A percentile compares a stretch with the other conserved stretches of the same genome.
phyloP scores from a whole-genome alignment of 2,329 filamentous ascomycete species.

The Diaporthe sp. region DNA sequence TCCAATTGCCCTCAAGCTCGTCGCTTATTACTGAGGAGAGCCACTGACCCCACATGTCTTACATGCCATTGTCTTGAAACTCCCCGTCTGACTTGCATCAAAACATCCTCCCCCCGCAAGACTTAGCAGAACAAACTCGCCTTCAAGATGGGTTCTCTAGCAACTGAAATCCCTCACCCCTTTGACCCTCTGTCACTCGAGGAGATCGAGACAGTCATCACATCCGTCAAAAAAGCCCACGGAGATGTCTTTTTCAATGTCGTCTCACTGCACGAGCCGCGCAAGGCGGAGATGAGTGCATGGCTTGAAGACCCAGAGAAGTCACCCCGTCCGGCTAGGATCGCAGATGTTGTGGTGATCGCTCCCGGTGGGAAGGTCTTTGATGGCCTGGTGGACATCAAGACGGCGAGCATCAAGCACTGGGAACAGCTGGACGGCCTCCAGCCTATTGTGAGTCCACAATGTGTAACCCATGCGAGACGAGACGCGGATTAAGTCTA shows the following conservation, averaged over 20 bases:
- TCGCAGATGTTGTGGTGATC: slow-evolving; percentile 88
- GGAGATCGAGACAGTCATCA: slow-evolving; percentile 81
- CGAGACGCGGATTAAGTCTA: background rate
- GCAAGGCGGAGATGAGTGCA: slow-evolving; percentile 84
- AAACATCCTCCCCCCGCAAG: background rate
- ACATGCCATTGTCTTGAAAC: background rate
- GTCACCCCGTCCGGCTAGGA: slow-evolving; percentile 73
- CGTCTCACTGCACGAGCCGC: slow-evolving; percentile 85
- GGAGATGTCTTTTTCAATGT: slow-evolving; percentile 86
- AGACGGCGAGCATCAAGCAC: slow-evolving; percentile 72
- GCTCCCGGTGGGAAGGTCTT: slow-evolving; percentile 82
- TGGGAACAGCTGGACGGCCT: slow-evolving; percentile 84
- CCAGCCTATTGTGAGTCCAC: slow-evolving; percentile 77
- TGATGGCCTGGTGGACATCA: slow-evolving; percentile 84
- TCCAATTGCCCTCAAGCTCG: background rate
- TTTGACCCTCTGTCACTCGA: slow-evolving; percentile 80
- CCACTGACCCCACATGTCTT: background rate
- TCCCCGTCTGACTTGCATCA: background rate
- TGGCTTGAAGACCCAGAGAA: slow-evolving; percentile 79
- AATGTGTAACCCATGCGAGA: background rate
- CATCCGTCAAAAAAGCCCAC: slow-evolving; percentile 77
- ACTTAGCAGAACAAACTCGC: background rate
- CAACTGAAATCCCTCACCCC: slow-evolving; percentile 65
- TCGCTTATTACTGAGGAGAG: background rate
- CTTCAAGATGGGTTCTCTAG: slow-evolving; percentile 40